Conservation (phyloP, 257 asterid genomes). For the Capsicum pubescens region DNA sequence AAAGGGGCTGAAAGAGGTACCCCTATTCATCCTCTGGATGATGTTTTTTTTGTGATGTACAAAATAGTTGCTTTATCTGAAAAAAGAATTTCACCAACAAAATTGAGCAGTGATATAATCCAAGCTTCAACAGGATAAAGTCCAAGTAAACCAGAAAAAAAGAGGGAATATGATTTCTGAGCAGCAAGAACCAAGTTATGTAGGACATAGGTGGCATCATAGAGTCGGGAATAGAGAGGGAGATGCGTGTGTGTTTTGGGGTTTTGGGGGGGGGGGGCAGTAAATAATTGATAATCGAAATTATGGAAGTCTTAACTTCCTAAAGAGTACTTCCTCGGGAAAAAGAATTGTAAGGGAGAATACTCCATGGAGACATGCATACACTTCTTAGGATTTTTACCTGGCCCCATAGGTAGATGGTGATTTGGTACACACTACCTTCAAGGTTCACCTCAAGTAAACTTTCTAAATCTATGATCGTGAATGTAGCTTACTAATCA, state of each 20-base stretch:
- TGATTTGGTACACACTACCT: not conserved
- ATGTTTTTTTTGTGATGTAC: too few relatives aligned
- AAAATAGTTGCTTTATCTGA: too few relatives aligned
- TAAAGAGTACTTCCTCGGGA: not conserved
- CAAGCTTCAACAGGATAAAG: constrained; percentile 2
- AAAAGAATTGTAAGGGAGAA: not conserved
- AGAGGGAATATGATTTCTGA: not conserved
- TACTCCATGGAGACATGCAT: not conserved
- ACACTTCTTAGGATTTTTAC: not conserved
- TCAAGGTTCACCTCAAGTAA: constrained; percentile 10
- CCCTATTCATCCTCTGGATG: too few relatives aligned
- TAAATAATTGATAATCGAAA: not conserved
- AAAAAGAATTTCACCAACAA: not conserved
- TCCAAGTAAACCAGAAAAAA: constrained; percentile 13
- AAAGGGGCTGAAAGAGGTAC: too few relatives aligned
- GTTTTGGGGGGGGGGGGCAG: too few relatives aligned
- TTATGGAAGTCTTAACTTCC: not conserved
- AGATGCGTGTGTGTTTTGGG: too few relatives aligned
- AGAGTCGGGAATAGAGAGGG: not conserved
- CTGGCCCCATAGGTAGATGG: not conserved
- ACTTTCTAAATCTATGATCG: constrained; percentile 12
- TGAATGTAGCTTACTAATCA: not conserved
- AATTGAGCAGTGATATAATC: not conserved
- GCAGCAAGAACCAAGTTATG: constrained; percentile 20
- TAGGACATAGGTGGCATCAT: not conserved